These are phyloP conservation scores for Bryoerythrophyllum caledonicum DNA, from an alignment of 225 moss, liverwort and hornwort species.

Conservation along the genomic window DNA sequence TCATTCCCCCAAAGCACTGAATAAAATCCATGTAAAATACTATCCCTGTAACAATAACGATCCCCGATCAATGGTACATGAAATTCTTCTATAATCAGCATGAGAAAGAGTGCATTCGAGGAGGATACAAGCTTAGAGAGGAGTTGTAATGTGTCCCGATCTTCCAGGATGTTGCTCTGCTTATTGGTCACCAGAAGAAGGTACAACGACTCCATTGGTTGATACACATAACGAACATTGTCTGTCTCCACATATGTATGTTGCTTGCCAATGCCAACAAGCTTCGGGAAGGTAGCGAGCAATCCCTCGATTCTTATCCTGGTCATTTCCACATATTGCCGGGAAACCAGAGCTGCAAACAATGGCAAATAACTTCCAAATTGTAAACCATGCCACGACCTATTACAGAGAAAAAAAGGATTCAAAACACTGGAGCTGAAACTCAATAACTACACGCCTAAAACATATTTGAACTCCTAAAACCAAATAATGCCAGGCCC, in stretches of 20 bases:
- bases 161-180: conserved; percentile 97
- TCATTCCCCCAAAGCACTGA: background rate
- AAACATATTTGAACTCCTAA: background rate
- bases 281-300: conserved; percentile 96
- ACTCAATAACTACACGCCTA: background rate
- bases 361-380: conserved; percentile 5
- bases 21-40: background rate
- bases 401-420: background rate
- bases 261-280: conserved; percentile 93
- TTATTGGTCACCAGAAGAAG: conserved; percentile 96
- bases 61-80: background rate
- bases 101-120: conserved; percentile 4
- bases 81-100: background rate
- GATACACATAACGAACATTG: conserved; percentile 95
- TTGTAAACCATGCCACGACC: background rate
- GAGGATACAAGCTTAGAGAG: conserved; percentile 95
- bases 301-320: conserved; percentile 96
- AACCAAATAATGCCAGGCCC: background rate
- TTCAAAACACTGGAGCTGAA: background rate
- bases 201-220: conserved; percentile 97
- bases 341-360: conserved; percentile 94
- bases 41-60: background rate
- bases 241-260: conserved; percentile 97
- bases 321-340: conserved; percentile 98
- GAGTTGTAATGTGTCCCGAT: conserved; percentile 91